Base-by-base conservation (phyloP, 148 eudicot species). In the Vaccinium corymbosum region DNA sequence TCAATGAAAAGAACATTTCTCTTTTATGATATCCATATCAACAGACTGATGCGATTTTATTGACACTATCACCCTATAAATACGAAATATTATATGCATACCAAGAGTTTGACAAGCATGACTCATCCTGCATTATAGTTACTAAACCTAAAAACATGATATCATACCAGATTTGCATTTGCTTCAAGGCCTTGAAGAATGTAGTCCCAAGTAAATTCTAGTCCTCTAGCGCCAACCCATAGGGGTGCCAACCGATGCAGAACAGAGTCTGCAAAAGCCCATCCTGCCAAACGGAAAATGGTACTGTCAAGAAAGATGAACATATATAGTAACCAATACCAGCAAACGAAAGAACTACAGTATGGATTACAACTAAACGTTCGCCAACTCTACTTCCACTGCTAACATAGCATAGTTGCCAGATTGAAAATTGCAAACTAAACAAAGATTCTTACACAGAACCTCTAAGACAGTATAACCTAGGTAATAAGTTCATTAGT, bases 251-350 rank as follows among this genome's bases (percentile, higher is more conserved):
- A 87, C 80, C 98, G 91, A 86, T 97, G 99, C 80, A 97, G 85
- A 89, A 97, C 95, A 84, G 99, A 86, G 89, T 94, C 95, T 46
- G 99, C 99, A 89, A 97, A 97, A 73, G 99, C 99, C 99, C 99
- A 97, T 29, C 99, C 99, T 97, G 91, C 85, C 85, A 78, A 88
- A 64, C 50, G n/a, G 55, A 85, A 13, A 81, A 46, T 35, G 78
- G 55, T 38, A 29, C 27, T 25, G 57, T 50, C 42, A 81, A 74
- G 20, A 8, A 72, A 80, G 51, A 80, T 71, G 61, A 68, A 49
- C 12, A 52, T 70, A 68, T 3, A 81, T 10, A 64, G 29, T 22
- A 82, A 32, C 50, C 9, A 42, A 16, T 25, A 17, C 55, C 50
- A 46, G 46, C 15, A 46, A 56, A 57, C 51, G 19, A 35, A 72